phyloP scores from a whole-genome alignment of 176 grass and related monocot genomes.

The Avena atlantica region DNA sequence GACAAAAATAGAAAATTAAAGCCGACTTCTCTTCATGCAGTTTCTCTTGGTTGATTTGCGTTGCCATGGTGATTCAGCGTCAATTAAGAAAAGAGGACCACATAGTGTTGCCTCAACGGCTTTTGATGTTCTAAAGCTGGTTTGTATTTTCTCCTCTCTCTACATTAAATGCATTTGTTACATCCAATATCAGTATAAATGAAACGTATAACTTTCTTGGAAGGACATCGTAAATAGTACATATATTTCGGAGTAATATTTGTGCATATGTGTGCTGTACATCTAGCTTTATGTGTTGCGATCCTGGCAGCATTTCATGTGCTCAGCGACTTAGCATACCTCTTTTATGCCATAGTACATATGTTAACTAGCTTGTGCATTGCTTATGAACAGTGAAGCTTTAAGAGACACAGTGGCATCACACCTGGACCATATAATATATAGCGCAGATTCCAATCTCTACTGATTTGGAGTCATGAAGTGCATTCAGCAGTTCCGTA shows the following conservation, averaged over 20 bases:
- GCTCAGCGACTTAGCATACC: neutral
- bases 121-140: conserved; percentile 95
- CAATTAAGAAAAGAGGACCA: conserved; percentile 76
- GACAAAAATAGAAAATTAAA: neutral
- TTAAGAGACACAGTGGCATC: neutral
- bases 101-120: conserved; percentile 90
- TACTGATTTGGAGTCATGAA: conserved; percentile 7
- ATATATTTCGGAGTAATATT: neutral
- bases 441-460: conserved; percentile 4
- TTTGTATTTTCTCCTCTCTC: conserved; percentile 42
- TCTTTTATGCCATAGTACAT: neutral
- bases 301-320: neutral
- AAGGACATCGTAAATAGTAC: neutral
- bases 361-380: neutral
- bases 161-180: neutral
- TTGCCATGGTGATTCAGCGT: conserved; percentile 86
- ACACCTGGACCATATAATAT: neutral
- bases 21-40: conserved; percentile 49
- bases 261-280: neutral
- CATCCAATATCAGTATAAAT: neutral
- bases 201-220: neutral
- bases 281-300: neutral
- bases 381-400: neutral
- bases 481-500: neutral
- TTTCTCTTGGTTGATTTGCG: conserved; percentile 99